These are phyloP conservation scores for Pythium aquatile DNA, from an alignment of 352 stramenopile genomes.

Conservation along the genomic window DNA sequence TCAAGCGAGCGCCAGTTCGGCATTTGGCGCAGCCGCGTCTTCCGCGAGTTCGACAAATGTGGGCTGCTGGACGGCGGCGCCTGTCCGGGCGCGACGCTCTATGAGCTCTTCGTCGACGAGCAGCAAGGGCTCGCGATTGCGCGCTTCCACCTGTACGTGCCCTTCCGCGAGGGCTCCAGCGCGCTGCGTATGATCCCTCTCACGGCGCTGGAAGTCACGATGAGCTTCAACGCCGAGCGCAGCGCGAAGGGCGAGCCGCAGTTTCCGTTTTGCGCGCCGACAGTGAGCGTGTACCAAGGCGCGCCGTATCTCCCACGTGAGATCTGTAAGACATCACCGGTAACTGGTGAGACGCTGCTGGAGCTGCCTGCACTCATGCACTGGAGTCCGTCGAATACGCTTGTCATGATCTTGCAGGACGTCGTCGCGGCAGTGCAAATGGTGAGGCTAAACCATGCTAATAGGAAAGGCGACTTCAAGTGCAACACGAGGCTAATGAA, in stretches of 20 bases:
- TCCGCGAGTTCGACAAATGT: constrained; percentile 77
- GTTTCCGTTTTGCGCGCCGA: constrained; percentile 59
- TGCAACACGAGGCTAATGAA: neutral
- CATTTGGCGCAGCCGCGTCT: constrained; percentile 74
- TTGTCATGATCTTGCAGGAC: constrained; percentile 69
- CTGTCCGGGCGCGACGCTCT: constrained; percentile 47
- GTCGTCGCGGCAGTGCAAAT: constrained; percentile 64
- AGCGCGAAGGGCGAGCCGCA: constrained; percentile 37
- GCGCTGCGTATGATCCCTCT: constrained; percentile 62
- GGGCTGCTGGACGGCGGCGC: constrained; percentile 18
- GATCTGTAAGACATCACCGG: constrained; percentile 29
- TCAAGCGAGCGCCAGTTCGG: constrained; percentile 46
- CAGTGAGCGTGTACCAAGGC: constrained; percentile 47
- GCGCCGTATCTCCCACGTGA: constrained; percentile 52
- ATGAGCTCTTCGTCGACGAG: constrained; percentile 49
- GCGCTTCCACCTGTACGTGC: constrained; percentile 76
- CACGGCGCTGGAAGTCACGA: constrained; percentile 49
- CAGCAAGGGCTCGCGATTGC: constrained; percentile 38
- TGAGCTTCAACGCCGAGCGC: constrained; percentile 45
- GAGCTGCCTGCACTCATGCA: constrained; percentile 52
- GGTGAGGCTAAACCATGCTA: constrained; percentile 17
- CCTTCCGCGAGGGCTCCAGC: constrained; percentile 70
- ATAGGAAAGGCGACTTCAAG: neutral
- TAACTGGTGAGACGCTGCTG: constrained; percentile 34
- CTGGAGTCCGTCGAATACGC: constrained; percentile 77